phyloP scores from a whole-genome alignment of 345 rosid genomes.

The Ricinus communis region DNA sequence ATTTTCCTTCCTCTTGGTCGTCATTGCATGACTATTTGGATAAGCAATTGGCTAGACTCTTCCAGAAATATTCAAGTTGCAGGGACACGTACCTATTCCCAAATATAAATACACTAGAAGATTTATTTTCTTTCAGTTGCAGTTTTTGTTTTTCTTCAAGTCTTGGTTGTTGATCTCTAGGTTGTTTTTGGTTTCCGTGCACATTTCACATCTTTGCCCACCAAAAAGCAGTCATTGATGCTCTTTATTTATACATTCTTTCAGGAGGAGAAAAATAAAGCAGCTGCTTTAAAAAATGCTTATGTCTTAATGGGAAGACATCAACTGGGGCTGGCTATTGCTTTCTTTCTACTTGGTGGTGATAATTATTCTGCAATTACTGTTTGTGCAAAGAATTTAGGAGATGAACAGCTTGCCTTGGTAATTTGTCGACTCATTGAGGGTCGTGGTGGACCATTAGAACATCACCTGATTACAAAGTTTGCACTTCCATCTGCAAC shows the following conservation, averaged over 20 bases:
- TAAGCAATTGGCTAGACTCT: not conserved
- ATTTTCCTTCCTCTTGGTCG: not conserved
- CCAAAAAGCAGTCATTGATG: not conserved
- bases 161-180: not conserved
- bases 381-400: constrained; percentile 80
- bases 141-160: not conserved
- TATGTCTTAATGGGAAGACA: constrained; percentile 94
- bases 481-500: constrained; percentile 68
- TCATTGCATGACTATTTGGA: not conserved
- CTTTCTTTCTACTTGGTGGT: constrained; percentile 94
- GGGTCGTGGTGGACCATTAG: constrained; percentile 71
- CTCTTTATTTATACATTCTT: constrained; percentile 7
- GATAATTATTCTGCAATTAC: constrained; percentile 81
- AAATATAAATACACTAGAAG: not conserved
- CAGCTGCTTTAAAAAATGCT: constrained; percentile 94
- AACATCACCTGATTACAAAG: constrained; percentile 59
- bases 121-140: not conserved
- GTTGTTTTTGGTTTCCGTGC: not conserved
- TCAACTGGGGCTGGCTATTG: constrained; percentile 83
- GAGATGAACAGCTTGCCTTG: constrained; percentile 91
- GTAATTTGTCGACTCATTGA: constrained; percentile 86
- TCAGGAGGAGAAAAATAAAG: constrained; percentile 90
- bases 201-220: not conserved
- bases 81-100: not conserved
- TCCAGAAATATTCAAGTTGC: not conserved